phyloP scores from a whole-genome alignment of 2,329 filamentous ascomycete species.

The Achaetomium macrosporum region DNA sequence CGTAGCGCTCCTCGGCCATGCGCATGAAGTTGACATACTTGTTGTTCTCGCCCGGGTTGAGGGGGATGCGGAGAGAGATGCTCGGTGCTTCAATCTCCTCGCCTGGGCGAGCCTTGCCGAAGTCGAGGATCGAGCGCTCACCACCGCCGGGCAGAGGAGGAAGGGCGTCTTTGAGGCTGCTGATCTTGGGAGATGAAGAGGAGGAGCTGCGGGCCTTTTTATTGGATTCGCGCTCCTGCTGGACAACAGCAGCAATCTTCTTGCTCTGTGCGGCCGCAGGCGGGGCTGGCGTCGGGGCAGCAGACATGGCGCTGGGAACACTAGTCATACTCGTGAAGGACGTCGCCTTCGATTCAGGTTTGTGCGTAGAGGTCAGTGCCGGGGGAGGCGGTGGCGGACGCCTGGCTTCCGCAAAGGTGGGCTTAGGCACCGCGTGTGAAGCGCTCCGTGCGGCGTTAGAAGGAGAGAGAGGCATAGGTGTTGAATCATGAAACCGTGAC shows the following conservation, averaged over 20 bases:
- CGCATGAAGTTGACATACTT: constrained; percentile 94
- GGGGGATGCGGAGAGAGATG: constrained; percentile 76
- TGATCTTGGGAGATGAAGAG: constrained; percentile 46
- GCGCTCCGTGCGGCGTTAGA: constrained; percentile 26
- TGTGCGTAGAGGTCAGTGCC: constrained; percentile 23
- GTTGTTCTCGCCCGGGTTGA: constrained; percentile 70
- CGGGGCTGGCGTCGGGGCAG: constrained; percentile 20
- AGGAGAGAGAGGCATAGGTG: constrained; percentile 30
- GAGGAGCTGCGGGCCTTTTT: constrained; percentile 36
- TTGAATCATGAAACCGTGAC: constrained; percentile 27
- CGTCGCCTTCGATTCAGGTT: constrained; percentile 21
- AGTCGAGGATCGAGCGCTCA: constrained; percentile 54
- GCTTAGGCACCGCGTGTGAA: constrained; percentile 20
- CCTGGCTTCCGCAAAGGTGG: constrained; percentile 24
- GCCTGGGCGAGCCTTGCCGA: constrained; percentile 53
- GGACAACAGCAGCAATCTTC: constrained; percentile 40
- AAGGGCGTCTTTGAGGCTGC: constrained; percentile 42
- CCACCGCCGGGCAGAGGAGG: constrained; percentile 31
- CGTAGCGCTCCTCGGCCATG: constrained; percentile 87
- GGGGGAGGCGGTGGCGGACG: constrained; percentile 33
- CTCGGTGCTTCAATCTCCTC: constrained; percentile 60
- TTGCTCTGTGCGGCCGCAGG: constrained; percentile 30
- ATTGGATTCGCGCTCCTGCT: constrained; percentile 38
- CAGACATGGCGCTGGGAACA: constrained; percentile 23
- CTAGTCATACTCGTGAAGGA: constrained; percentile 27